Evolutionary conservation across 768 basidiomycete species (phyloP).

Genomic region (Rhodotorula babjevae): DNA sequence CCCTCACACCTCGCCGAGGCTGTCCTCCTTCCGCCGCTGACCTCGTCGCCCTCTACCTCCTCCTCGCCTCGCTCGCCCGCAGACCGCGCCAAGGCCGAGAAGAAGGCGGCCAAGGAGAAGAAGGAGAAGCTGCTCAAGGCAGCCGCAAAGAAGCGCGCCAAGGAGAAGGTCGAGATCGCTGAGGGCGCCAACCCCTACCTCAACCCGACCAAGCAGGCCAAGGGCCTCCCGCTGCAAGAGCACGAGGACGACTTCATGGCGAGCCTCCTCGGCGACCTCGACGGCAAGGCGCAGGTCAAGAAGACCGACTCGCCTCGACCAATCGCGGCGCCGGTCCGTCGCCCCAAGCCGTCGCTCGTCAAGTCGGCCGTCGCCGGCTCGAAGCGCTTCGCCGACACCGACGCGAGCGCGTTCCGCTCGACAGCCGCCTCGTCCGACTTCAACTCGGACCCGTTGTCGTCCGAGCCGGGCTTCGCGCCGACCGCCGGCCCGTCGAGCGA

Average conservation of each 20-base stretch:
- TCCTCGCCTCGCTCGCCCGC: background rate
- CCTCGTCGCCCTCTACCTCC: too few species aligned
- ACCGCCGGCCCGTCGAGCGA: conserved; percentile 53
- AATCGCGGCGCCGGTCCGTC: background rate
- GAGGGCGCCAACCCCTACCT: conserved; percentile 72
- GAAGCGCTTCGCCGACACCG: conserved; percentile 28
- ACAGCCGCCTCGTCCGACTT: conserved; percentile 18
- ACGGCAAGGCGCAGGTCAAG: conserved; percentile 45
- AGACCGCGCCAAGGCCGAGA: conserved; percentile 43
- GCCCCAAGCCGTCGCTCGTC: conserved; percentile 7
- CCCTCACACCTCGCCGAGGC: too few species aligned
- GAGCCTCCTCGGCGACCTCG: conserved; percentile 68
- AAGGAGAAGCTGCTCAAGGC: conserved; percentile 44
- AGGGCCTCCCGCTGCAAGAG: conserved; percentile 54
- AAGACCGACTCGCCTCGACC: conserved; percentile 20
- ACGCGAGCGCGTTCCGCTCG: conserved; percentile 17
- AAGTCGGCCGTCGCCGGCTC: conserved; percentile 8
- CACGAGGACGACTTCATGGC: conserved; percentile 89
- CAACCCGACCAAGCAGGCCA: conserved; percentile 38
- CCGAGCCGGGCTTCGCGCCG: conserved; percentile 50
- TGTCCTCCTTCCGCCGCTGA: background rate
- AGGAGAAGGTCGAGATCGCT: conserved; percentile 53
- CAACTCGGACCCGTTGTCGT: conserved; percentile 44
- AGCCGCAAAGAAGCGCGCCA: conserved; percentile 37
- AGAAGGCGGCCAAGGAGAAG: conserved; percentile 18